A percentile compares a stretch with the other conserved stretches of the same genome.
Conservation (phyloP, 345 rosid species). For the rapeseed (Brassica napus) region Da-Ae NC_063438.1:10193501-10194000, state of each 20-base stretch:
- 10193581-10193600: constrained; percentile 79
- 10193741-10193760: constrained; percentile 82
- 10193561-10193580: constrained; percentile 72
- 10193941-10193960: constrained; percentile 10
- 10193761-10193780: constrained; percentile 83
- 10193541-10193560: constrained; percentile 80
- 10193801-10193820: constrained; percentile 67
- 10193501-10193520: constrained; percentile 82
- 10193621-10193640: background rate
- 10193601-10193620: constrained; percentile 41
- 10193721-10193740: constrained; percentile 78
- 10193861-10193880: constrained; percentile 55
- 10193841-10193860: constrained; percentile 76
- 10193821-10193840: constrained; percentile 73
- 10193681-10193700: constrained; percentile 38
- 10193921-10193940: constrained; percentile 1
- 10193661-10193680: background rate
- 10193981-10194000: constrained; percentile 87
- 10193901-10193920: constrained; percentile 49
- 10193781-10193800: constrained; percentile 92
- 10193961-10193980: constrained; percentile 55
- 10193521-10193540: constrained; percentile 86
- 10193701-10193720: constrained; percentile 71
- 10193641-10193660: background rate
- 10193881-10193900: constrained; percentile 71